These are phyloP conservation scores for Sporothrix brunneoviolacea DNA, from an alignment of 2,329 filamentous ascomycete genomes.

Conservation along the genomic window DNA sequence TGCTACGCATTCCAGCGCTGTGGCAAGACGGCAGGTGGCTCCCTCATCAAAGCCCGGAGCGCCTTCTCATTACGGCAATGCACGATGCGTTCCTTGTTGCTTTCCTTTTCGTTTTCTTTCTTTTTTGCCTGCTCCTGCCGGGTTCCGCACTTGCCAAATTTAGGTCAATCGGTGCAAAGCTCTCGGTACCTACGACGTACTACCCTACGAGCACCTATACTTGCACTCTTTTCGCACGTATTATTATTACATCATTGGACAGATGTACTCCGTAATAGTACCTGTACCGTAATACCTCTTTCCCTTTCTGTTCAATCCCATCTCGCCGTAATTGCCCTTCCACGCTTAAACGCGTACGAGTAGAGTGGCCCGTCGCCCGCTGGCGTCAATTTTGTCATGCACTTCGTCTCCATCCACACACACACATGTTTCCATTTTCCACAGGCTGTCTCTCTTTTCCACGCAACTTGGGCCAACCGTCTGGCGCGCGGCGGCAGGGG, in stretches of 20 bases:
- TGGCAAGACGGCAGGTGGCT: conserved; percentile 5
- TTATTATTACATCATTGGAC: no score
- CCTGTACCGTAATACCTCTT: neutral
- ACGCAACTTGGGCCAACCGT: neutral
- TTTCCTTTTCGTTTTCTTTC: neutral
- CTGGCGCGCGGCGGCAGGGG: conserved; percentile 5
- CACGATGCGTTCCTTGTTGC: neutral
- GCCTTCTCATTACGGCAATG: conserved; percentile 5
- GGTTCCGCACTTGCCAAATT: neutral
- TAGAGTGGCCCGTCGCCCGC: neutral
- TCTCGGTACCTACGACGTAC: no score
- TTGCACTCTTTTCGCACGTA: no score
- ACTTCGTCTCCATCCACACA: neutral
- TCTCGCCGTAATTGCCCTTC: neutral
- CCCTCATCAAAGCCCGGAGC: neutral
- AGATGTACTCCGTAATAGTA: no score
- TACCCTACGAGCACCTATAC: no score
- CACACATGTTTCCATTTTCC: neutral
- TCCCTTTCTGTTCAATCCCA: neutral
- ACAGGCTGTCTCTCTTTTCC: neutral
- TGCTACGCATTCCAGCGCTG: conserved; percentile 9
- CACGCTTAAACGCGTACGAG: conserved; percentile 3
- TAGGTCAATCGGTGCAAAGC: no score
- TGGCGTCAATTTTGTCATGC: conserved; percentile 5
- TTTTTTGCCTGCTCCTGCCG: neutral